Conservation (phyloP, 2,329 filamentous ascomycete species). For the Conoideocrella luteorostrata region DNA sequence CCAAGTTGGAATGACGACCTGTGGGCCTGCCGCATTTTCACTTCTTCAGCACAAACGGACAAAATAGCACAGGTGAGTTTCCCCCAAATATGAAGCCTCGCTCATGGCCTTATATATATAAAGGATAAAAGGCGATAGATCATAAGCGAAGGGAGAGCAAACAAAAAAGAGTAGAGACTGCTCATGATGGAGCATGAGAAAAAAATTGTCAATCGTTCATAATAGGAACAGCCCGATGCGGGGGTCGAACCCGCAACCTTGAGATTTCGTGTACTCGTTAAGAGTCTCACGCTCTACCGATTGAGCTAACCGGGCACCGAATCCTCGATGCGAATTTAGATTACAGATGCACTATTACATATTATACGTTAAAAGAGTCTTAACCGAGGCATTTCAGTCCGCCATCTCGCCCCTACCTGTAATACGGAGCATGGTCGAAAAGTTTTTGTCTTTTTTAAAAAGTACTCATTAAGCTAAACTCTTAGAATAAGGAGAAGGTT, state of each 20-base stretch:
- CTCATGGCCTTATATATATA: too few relatives aligned
- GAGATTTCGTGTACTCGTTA: conserved; percentile 35
- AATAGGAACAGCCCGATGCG: conserved; percentile 24
- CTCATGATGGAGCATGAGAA: background rate
- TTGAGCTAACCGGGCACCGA: conserved; percentile 22
- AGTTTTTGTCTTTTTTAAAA: too few relatives aligned
- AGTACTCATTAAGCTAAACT: too few relatives aligned
- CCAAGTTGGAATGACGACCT: too few relatives aligned
- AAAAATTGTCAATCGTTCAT: background rate
- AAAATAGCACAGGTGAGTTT: background rate
- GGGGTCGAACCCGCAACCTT: conserved; percentile 50
- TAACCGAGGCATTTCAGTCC: too few relatives aligned
- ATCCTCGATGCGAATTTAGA: conserved; percentile 5
- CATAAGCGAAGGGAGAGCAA: too few relatives aligned
- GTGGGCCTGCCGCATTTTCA: background rate
- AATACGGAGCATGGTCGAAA: too few relatives aligned
- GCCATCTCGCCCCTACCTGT: too few relatives aligned
- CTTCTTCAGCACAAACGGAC: background rate
- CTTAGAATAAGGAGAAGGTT: too few relatives aligned
- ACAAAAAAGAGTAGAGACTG: too few relatives aligned
- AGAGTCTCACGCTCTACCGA: conserved; percentile 66
- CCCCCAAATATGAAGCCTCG: too few relatives aligned
- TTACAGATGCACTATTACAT: accelerated
- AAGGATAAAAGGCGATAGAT: too few relatives aligned
- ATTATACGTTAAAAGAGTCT: accelerated